Conservation (phyloP, 208 protist genomes). For the Leishmania arabica region DNA sequence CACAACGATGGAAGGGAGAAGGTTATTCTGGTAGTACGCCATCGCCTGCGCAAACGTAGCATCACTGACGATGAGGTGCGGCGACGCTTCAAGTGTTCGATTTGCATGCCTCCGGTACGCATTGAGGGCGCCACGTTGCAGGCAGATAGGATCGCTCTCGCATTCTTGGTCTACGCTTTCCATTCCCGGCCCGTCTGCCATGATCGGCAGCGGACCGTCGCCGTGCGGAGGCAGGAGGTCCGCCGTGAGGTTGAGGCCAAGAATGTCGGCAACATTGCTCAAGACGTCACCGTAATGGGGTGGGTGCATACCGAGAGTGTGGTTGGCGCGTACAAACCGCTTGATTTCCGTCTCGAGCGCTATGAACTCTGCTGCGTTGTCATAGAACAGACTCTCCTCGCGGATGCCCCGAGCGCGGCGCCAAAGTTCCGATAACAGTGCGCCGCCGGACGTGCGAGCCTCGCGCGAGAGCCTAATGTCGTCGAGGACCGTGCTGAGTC, state of each 20-base stretch:
- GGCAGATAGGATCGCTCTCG: conserved; percentile 5
- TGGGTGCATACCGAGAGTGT: conserved; percentile 35
- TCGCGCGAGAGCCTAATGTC: conserved; percentile 17
- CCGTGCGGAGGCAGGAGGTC: conserved; percentile 2
- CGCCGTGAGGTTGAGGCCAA: conserved; percentile 9
- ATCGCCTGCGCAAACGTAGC: conserved; percentile 27
- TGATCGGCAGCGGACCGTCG: conserved; percentile 7
- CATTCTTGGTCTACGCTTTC: conserved; percentile 5
- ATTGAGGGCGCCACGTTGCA: conserved; percentile 11
- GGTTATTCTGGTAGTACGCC: conserved; percentile 24
- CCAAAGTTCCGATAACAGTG: conserved; percentile 6
- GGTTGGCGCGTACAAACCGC: conserved; percentile 25
- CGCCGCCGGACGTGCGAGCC: background rate
- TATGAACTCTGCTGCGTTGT: conserved; percentile 29
- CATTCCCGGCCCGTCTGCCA: background rate
- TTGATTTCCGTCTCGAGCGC: conserved; percentile 33
- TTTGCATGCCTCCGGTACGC: conserved; percentile 32
- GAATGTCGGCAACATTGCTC: conserved; percentile 12
- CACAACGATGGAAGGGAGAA: conserved; percentile 34
- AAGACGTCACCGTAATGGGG: conserved; percentile 30
- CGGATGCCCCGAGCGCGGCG: conserved; percentile 16
- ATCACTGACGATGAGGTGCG: conserved; percentile 36
- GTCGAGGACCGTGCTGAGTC: conserved; percentile 21
- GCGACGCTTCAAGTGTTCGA: conserved; percentile 27
- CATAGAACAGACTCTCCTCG: conserved; percentile 6